Conservation (phyloP, 345 rosid genomes). For the Firmiana major region DNA sequence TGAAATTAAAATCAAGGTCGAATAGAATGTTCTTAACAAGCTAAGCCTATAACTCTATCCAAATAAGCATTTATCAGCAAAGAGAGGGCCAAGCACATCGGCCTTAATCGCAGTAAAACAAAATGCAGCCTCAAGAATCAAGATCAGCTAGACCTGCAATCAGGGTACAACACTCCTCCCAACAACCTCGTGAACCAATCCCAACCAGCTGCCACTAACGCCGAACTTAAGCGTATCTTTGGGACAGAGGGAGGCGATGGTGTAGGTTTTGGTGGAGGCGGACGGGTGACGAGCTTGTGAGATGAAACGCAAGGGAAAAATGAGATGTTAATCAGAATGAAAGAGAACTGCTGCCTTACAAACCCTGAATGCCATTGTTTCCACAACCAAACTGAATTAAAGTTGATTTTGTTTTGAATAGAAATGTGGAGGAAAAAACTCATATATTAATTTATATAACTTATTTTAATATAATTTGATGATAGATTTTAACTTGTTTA, state of each 20-base stretch:
- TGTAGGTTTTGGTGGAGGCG: slow-evolving; percentile 16
- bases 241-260: slow-evolving; percentile 7
- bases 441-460: no score
- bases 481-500: no score
- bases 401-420: no score
- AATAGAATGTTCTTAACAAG: no score
- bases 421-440: no score
- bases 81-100: slow-evolving; percentile 45
- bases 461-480: no score
- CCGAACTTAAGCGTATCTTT: slow-evolving; percentile 61
- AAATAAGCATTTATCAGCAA: slow-evolving; percentile 37
- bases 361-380: slow-evolving; percentile 18
- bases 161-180: slow-evolving; percentile 69
- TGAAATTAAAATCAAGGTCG: no score
- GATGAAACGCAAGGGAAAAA: slow-evolving; percentile 36
- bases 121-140: slow-evolving; percentile 72
- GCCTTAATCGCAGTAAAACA: slow-evolving; percentile 70
- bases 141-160: slow-evolving; percentile 69
- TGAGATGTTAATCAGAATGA: slow-evolving; percentile 31
- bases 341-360: slow-evolving; percentile 14
- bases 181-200: slow-evolving; percentile 54
- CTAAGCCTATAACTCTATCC: no score
- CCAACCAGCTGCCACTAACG: slow-evolving; percentile 79
- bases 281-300: slow-evolving; percentile 13
- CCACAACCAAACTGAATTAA: no score